Base-by-base conservation (phyloP, 2,329 filamentous ascomycete genomes). In the Colletotrichum magnum region DNA sequence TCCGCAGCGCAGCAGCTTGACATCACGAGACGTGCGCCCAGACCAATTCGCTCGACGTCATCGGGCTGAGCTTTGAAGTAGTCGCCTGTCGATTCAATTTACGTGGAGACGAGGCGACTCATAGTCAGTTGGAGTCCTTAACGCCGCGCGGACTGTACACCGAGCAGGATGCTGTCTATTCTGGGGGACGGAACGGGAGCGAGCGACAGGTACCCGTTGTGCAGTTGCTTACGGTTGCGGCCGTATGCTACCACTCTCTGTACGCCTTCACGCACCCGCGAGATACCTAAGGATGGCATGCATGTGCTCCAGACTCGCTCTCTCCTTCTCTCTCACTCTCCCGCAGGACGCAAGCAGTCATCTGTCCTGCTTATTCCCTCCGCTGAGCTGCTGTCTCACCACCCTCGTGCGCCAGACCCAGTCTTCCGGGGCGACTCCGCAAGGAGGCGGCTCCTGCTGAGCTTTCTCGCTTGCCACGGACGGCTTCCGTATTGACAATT, bases 1-100 rank as follows among this genome's bases (percentile, higher is more conserved):
- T 69, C 66, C 66, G 66, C 66, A 69, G 62, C 66, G 66, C 66
- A 69, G 62, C 66, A 66, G 50, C 48, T 51, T 66, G 57, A 69
- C 56, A 69, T 69, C 66, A 69, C 66, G 66, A 69, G 66, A 69
- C 66, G 18, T 39, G 16, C 62, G 62, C 66, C 66, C 57, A 26
- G 66, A 57, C 56, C 66, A 69, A 60, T 26, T 60, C 6, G 12
- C 21, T 24, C 66, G 56, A 69, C 66, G 66, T 69, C 66, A 69
- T 69, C 18, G n/a, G 24, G 50, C 54, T 26, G 18, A 45, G 32
- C 52, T 50, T 26, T 32, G 51, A 54, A 28, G 39, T 50, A 45
- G 16, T 26, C 21, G 48, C 39, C 32, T 15, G 18, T 53, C 24
- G 6, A 28, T 21, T 52, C 48, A 52, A 52, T 61, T 36, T 39